Percentiles rank a stretch among this genome's conserved stretches.
These are phyloP conservation scores for Gaertneriomyces semiglobifer DNA, from an alignment of 192 early-diverging fungal genomes.

Conservation along the genomic window DNA sequence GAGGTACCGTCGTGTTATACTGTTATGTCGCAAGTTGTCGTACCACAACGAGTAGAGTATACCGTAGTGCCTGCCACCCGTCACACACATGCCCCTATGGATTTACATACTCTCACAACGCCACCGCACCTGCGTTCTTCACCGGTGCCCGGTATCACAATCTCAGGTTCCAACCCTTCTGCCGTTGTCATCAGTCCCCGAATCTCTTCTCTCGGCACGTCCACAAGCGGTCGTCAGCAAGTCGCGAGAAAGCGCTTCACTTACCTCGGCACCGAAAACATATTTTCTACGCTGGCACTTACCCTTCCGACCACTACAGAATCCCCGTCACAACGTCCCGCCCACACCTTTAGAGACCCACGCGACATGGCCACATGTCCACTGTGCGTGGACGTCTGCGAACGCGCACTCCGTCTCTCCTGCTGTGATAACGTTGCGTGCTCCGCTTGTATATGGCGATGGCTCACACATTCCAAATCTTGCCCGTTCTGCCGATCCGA, in stretches of 20 bases:
- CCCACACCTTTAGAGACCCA: slow-evolving; percentile 7
- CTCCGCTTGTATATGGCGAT: slow-evolving; percentile 29
- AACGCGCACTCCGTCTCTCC: slow-evolving; percentile 22
- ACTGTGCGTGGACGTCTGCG: slow-evolving; percentile 27
- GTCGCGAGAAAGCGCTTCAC: slow-evolving; percentile 20
- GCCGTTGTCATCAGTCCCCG: slow-evolving; percentile 23
- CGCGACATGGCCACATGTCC: slow-evolving; percentile 25
- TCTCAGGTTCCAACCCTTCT: neutral
- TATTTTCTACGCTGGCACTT: neutral
- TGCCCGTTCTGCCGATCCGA: slow-evolving; percentile 25
- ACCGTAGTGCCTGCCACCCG: neutral
- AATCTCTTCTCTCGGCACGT: slow-evolving; percentile 19
- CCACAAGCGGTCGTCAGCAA: slow-evolving; percentile 9
- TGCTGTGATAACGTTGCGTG: slow-evolving; percentile 26
- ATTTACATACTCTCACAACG: neutral
- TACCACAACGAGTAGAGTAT: neutral
- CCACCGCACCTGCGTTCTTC: neutral
- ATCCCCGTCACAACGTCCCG: neutral
- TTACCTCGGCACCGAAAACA: slow-evolving; percentile 22
- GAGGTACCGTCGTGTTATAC: neutral
- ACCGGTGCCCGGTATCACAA: neutral
- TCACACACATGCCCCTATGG: neutral
- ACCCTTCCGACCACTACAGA: neutral
- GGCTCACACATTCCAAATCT: slow-evolving; percentile 15
- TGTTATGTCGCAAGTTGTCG: neutral